These are phyloP conservation scores for Kwoniella shandongensis DNA, from an alignment of 768 basidiomycete genomes.

Conservation along the genomic window DNA sequence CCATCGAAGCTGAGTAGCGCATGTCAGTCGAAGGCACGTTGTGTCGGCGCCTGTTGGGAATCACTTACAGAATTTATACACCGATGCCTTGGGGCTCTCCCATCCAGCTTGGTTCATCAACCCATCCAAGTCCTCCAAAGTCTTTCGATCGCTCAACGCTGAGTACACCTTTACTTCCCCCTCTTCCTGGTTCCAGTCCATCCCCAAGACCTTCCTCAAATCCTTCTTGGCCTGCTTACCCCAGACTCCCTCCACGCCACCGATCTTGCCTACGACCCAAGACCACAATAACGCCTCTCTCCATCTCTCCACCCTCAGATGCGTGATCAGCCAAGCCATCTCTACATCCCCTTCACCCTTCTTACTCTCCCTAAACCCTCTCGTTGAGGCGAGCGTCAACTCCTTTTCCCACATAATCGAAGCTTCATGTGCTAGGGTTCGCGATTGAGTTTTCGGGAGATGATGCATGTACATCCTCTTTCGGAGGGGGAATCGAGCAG, in stretches of 20 bases:
- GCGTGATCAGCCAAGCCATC: slow-evolving; percentile 43
- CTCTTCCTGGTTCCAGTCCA: neutral
- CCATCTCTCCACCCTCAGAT: slow-evolving; percentile 49
- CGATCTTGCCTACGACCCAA: slow-evolving; percentile 44
- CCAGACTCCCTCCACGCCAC: slow-evolving; percentile 39
- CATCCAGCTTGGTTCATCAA: slow-evolving; percentile 25
- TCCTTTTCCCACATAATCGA: slow-evolving; percentile 40
- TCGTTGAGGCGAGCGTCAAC: slow-evolving; percentile 33
- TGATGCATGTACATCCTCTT: slow-evolving; percentile 44
- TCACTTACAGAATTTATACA: slow-evolving; percentile 38
- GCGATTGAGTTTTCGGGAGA: slow-evolving; percentile 42
- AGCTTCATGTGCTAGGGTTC: slow-evolving; percentile 40
- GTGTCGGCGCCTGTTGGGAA: neutral
- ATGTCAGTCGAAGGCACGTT: neutral
- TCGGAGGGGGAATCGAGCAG: slow-evolving; percentile 37
- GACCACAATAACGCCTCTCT: slow-evolving; percentile 51
- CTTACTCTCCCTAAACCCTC: slow-evolving; percentile 41
- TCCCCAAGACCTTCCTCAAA: slow-evolving; percentile 27
- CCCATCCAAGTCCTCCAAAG: slow-evolving; percentile 27
- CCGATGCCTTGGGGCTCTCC: slow-evolving; percentile 30
- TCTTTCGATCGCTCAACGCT: slow-evolving; percentile 20
- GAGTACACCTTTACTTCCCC: slow-evolving; percentile 5
- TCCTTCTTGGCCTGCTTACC: slow-evolving; percentile 26
- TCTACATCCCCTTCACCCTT: slow-evolving; percentile 42
- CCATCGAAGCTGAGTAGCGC: slow-evolving; percentile 42